These are phyloP conservation scores for Rosa multiflora DNA, from an alignment of 306 rosid species.

Conservation along the genomic window DNA sequence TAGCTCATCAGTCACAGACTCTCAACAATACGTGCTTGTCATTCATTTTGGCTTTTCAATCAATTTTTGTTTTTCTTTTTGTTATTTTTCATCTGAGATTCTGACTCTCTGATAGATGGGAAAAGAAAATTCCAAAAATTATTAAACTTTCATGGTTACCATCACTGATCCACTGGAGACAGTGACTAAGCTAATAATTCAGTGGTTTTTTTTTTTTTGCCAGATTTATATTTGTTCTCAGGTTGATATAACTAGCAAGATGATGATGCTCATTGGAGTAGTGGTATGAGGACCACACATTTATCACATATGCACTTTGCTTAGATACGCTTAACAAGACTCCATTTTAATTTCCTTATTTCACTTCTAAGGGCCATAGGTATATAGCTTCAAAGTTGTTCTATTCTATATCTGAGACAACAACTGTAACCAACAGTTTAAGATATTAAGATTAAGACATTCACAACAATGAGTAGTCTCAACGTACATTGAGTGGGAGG, in stretches of 20 bases:
- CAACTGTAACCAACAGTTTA: not conserved
- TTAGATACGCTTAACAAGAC: not conserved
- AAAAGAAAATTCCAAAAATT: not conserved
- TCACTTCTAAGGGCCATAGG: not conserved
- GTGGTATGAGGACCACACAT: conserved; percentile 6
- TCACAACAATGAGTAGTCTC: not conserved
- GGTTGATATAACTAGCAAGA: not conserved
- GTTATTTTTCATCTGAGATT: not conserved
- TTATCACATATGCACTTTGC: not conserved
- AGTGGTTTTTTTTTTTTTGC: not conserved
- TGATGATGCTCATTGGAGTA: not conserved
- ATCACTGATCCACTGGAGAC: conserved; percentile 5
- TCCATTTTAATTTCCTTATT: not conserved
- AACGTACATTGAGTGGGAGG: too few species aligned
- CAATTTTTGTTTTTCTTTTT: not conserved
- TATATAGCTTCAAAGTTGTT: not conserved
- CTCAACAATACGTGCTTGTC: not conserved
- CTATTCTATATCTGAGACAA: not conserved
- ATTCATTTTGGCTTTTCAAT: not conserved
- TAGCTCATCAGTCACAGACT: not conserved
- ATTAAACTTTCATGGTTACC: not conserved
- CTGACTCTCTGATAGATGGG: not conserved
- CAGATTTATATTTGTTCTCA: not conserved
- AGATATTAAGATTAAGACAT: not conserved
- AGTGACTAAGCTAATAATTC: conserved; percentile 6